phyloP scores from a whole-genome alignment of 2,329 filamentous ascomycete species.

The Penicillium crustosum region DNA sequence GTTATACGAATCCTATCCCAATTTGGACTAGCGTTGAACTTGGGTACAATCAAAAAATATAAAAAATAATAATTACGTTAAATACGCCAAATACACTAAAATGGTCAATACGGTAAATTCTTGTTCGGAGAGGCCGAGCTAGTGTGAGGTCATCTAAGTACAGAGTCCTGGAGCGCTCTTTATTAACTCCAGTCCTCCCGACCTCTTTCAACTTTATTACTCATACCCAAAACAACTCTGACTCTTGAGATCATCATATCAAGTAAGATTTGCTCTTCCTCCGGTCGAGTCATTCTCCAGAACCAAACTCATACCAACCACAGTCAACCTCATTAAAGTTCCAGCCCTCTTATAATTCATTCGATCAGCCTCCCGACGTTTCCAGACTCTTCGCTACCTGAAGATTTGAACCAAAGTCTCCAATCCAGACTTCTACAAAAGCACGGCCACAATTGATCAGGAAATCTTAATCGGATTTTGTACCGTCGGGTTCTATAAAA shows the following conservation, averaged over 20 bases:
- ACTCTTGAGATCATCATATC: conserved; percentile 10
- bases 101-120: conserved; percentile 3
- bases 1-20: background rate
- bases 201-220: conserved; percentile 15
- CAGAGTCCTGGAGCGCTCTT: conserved; percentile 7
- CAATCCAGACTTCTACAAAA: conserved; percentile 3
- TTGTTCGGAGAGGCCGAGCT: conserved; percentile 2
- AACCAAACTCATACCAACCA: conserved; percentile 16
- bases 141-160: conserved; percentile 12
- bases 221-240: conserved; percentile 6
- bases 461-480: conserved; percentile 30
- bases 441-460: conserved; percentile 23
- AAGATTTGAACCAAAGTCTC: conserved; percentile 11
- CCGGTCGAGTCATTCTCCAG: conserved; percentile 24
- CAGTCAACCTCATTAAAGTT: conserved; percentile 17
- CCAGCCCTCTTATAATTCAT: conserved; percentile 13
- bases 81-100: background rate
- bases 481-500: conserved; percentile 30
- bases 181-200: conserved; percentile 15
- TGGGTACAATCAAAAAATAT: background rate
- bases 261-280: conserved; percentile 8
- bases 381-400: conserved; percentile 32
- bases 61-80: background rate
- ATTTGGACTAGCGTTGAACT: conserved; percentile 12
- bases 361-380: conserved; percentile 27